phyloP scores from a whole-genome alignment of 257 asterid genomes.

The Verbascum thapsus region DNA sequence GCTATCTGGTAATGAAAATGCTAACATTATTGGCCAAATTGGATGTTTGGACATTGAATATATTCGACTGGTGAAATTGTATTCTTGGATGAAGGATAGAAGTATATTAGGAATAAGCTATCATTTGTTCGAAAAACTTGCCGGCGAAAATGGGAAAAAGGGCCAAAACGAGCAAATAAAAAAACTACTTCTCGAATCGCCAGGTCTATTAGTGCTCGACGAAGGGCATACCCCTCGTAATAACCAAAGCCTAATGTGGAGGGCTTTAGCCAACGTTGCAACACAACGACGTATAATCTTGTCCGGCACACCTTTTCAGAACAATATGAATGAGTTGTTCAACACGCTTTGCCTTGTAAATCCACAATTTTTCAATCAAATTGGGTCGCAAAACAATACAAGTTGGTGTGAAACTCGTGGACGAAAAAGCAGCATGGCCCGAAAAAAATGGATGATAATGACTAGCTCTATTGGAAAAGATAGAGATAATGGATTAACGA shows the following conservation, averaged over 20 bases:
- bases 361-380: constrained; percentile 43
- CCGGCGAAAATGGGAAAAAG: constrained; percentile 28
- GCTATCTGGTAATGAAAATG: constrained; percentile 45
- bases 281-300: constrained; percentile 64
- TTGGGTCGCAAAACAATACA: constrained; percentile 1
- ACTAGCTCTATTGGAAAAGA: constrained; percentile 39
- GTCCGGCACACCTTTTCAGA: constrained; percentile 90
- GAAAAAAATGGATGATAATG: constrained; percentile 41
- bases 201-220: constrained; percentile 72
- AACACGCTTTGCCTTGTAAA: constrained; percentile 67
- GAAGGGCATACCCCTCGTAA: constrained; percentile 92
- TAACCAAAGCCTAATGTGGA: constrained; percentile 55
- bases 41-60: constrained; percentile 21
- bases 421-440: too few species aligned
- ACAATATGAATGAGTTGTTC: constrained; percentile 62
- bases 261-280: constrained; percentile 47
- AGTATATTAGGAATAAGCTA: constrained; percentile 69
- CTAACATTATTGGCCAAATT: constrained; percentile 13
- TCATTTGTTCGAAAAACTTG: constrained; percentile 47
- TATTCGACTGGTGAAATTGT: constrained; percentile 49
- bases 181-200: constrained; percentile 48
- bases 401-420: too few species aligned
- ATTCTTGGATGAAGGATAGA: constrained; percentile 49
- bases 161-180: constrained; percentile 27
- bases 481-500: constrained; percentile 30